A percentile compares a stretch with the other conserved stretches of the same genome.
These are phyloP conservation scores for Ophiostoma sp. DNA, from an alignment of 2,329 filamentous ascomycete genomes.

Conservation along the genomic window DNA sequence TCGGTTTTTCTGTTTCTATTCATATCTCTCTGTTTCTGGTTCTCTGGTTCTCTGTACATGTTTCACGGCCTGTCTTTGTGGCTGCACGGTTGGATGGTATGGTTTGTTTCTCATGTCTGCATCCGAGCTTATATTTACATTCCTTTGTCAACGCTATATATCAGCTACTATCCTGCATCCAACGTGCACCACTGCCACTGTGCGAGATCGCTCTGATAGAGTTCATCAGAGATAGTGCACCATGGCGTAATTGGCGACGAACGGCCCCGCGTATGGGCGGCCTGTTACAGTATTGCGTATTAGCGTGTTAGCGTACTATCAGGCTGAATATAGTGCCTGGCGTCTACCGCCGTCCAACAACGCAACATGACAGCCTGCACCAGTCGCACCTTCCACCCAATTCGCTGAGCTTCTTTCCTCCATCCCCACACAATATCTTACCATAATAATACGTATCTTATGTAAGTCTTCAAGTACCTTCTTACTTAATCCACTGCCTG, in stretches of 20 bases:
- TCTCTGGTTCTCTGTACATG: background rate
- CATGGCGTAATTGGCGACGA: background rate
- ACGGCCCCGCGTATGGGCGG: background rate
- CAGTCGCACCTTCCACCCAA: conserved; percentile 18
- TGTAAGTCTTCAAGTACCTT: too few species aligned
- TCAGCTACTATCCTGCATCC: background rate
- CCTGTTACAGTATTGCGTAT: too few species aligned
- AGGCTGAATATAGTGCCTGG: too few species aligned
- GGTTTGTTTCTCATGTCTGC: background rate
- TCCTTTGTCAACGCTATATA: background rate
- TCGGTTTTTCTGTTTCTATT: background rate
- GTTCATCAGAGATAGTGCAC: too few species aligned
- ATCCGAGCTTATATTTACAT: background rate
- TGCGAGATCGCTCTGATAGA: background rate
- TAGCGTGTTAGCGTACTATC: too few species aligned
- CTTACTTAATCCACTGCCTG: background rate
- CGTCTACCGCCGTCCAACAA: background rate
- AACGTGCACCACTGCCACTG: background rate
- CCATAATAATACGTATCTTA: too few species aligned
- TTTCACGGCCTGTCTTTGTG: background rate
- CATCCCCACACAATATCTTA: background rate
- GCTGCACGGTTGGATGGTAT: background rate
- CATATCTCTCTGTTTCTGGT: background rate
- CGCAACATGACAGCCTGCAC: background rate
- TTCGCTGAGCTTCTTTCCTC: conserved; percentile 21